These are phyloP conservation scores for Aechmea fasciata DNA, from an alignment of 176 grass and related monocot genomes.

Conservation along the genomic window DNA sequence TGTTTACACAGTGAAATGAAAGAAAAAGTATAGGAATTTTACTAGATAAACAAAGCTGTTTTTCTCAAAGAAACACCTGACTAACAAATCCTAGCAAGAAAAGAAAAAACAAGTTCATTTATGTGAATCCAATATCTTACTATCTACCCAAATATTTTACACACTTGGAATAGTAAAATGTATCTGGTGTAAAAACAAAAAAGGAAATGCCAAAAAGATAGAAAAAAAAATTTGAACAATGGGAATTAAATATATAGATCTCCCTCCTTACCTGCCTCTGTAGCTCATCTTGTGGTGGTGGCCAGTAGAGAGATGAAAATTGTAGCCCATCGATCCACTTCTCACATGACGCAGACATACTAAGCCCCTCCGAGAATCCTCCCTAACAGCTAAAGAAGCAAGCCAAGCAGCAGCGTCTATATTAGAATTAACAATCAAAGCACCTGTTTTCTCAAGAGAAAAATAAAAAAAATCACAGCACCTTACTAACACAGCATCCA, in stretches of 20 bases:
- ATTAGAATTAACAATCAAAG: conserved; percentile 17
- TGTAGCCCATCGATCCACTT: conserved; percentile 89
- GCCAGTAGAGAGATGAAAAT: conserved; percentile 77
- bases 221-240: too few relatives aligned
- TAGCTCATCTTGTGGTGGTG: conserved; percentile 64
- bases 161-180: too few relatives aligned
- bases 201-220: too few relatives aligned
- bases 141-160: too few relatives aligned
- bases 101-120: too few relatives aligned
- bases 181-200: too few relatives aligned
- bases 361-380: conserved; percentile 5
- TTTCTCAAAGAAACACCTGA: too few relatives aligned
- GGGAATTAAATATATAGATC: not conserved
- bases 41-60: too few relatives aligned
- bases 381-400: conserved; percentile 32
- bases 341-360: conserved; percentile 67
- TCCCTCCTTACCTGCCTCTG: conserved; percentile 61
- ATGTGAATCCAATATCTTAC: too few relatives aligned
- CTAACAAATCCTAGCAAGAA: too few relatives aligned
- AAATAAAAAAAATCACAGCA: conserved; percentile 3
- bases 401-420: conserved; percentile 34
- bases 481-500: conserved; percentile 20
- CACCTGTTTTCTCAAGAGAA: conserved; percentile 14
- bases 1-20: too few relatives aligned
- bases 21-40: too few relatives aligned